Conservation (phyloP, 257 asterid genomes). For the Nicotiana noctiflora region DNA sequence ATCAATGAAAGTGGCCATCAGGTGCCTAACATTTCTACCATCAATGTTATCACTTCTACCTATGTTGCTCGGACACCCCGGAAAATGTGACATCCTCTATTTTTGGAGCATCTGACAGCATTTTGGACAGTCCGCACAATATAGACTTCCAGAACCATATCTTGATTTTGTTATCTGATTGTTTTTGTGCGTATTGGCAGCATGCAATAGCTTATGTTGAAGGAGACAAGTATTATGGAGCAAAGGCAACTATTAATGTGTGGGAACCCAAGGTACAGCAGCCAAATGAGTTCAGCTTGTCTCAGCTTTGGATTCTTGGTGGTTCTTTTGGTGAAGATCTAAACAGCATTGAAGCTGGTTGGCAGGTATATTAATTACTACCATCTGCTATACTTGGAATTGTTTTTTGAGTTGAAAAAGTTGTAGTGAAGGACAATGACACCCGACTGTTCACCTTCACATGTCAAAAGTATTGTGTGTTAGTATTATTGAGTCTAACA, state of each 20-base stretch:
- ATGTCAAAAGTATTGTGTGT: neutral
- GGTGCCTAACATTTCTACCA: constrained; percentile 30
- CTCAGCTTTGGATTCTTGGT: constrained; percentile 83
- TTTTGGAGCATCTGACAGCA: no score
- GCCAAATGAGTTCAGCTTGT: constrained; percentile 74
- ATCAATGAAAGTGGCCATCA: constrained; percentile 74
- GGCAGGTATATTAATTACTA: constrained; percentile 56
- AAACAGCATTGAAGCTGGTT: constrained; percentile 90
- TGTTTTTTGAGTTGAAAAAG: neutral
- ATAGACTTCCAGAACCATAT: no score
- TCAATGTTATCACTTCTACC: neutral
- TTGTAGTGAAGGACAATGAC: neutral
- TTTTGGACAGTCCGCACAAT: no score
- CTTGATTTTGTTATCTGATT: neutral
- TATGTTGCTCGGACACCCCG: no score
- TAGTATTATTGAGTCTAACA: constrained; percentile 8
- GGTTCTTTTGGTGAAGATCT: constrained; percentile 88
- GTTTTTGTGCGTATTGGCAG: constrained; percentile 28
- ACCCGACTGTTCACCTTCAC: neutral
- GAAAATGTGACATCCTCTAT: no score
- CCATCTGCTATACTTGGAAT: neutral
- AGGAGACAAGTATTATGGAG: constrained; percentile 72
- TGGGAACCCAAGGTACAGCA: constrained; percentile 90
- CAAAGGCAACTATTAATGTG: constrained; percentile 73
- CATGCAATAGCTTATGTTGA: constrained; percentile 84